phyloP scores from a whole-genome alignment of 2,329 filamentous ascomycete species.

The Teratosphaeriaceae sp. region DNA sequence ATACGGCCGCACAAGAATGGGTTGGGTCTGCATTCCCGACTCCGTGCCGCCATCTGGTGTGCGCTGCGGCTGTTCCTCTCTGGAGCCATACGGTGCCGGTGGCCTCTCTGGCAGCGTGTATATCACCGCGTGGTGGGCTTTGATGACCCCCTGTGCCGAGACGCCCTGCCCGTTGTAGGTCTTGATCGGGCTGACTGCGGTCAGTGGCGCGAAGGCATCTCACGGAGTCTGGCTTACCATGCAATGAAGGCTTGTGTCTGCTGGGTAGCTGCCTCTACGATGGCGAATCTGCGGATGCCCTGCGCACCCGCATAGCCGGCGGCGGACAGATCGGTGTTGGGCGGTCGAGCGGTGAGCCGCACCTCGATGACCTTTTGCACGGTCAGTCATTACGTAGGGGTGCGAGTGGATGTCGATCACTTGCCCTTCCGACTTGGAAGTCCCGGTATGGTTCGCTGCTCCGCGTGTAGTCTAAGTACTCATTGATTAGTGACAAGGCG shows the following conservation, averaged over 20 bases:
- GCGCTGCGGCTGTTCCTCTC: background rate
- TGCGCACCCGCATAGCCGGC: background rate
- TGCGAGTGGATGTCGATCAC: background rate
- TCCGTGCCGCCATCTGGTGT: conserved; percentile 1
- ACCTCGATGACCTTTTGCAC: conserved; percentile 1
- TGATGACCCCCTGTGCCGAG: background rate
- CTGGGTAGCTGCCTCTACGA: conserved; percentile 4
- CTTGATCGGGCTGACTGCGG: conserved; percentile 8
- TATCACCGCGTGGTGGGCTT: conserved; percentile 15
- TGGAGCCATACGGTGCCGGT: background rate
- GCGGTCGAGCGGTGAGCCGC: background rate
- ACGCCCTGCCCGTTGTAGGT: conserved; percentile 15
- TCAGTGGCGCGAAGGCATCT: background rate
- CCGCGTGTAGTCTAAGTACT: background rate
- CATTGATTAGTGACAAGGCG: background rate
- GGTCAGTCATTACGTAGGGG: background rate
- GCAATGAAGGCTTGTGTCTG: background rate
- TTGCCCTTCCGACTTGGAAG: background rate
- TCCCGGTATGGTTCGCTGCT: background rate
- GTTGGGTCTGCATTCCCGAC: conserved; percentile 3
- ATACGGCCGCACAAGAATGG: conserved; percentile 9
- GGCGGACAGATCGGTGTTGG: background rate
- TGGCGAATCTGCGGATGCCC: conserved; percentile 7
- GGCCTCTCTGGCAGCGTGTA: conserved; percentile 8
- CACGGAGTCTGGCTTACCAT: too few relatives aligned